A percentile compares a stretch with the other conserved stretches of the same genome.
phyloP scores from a whole-genome alignment of 768 basidiomycete species.

The Phaeotremella skinneri region DNA sequence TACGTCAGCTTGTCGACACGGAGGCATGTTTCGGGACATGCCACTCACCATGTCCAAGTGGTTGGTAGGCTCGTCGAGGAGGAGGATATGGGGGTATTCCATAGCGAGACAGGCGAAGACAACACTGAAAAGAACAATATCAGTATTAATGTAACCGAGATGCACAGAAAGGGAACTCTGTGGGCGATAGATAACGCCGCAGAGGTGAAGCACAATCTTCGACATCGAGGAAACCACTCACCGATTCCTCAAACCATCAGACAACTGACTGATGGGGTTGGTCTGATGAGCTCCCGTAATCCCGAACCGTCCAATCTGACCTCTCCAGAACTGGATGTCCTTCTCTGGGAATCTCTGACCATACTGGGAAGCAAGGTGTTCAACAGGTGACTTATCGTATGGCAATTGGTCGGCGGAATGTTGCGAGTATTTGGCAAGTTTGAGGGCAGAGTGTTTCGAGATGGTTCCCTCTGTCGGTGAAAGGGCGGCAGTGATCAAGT shows the following conservation, averaged over 20 bases:
- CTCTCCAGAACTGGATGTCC: conserved; percentile 89
- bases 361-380: conserved; percentile 86
- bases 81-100: conserved; percentile 93
- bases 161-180: background rate
- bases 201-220: no score
- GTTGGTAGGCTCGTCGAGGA: conserved; percentile 56
- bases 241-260: conserved; percentile 95
- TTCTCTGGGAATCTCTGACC: conserved; percentile 84
- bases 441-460: conserved; percentile 82
- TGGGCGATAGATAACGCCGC: no score
- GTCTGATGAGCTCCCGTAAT: conserved; percentile 92
- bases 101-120: conserved; percentile 95
- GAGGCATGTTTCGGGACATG: background rate
- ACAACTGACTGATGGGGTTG: conserved; percentile 85
- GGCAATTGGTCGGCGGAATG: conserved; percentile 98
- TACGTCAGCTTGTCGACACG: background rate
- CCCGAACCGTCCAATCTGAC: conserved; percentile 93
- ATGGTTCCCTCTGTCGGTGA: conserved; percentile 81
- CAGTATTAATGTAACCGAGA: background rate
- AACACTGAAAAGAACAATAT: conserved; percentile 58
- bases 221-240: conserved; percentile 51
- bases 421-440: conserved; percentile 97
- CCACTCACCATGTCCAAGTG: conserved; percentile 57
- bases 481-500: conserved; percentile 79
- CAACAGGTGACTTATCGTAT: conserved; percentile 83